Conservation (phyloP, 805 yeast species). For the Ogataea chonburiensis region DNA sequence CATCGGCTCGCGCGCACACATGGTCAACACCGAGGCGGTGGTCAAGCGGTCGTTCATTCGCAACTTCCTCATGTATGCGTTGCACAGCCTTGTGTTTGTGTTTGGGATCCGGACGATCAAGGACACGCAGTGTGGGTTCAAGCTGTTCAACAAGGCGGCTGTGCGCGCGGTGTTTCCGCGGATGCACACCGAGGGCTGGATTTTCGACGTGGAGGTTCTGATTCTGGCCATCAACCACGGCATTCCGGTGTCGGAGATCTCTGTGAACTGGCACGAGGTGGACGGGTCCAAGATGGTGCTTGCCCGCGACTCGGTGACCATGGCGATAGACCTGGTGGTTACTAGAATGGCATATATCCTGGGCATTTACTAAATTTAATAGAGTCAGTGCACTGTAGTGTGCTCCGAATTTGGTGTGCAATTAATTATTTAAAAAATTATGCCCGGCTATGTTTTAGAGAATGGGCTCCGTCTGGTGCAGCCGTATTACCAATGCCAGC, state of each 20-base stretch:
- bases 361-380: conserved; percentile 58
- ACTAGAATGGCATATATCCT: conserved; percentile 84
- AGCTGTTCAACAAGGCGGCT: conserved; percentile 77
- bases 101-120: conserved; percentile 86
- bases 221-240: conserved; percentile 72
- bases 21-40: conserved; percentile 94
- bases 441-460: conserved; percentile 24
- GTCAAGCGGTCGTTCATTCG: conserved; percentile 89
- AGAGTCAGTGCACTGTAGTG: neutral
- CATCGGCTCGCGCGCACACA: conserved; percentile 93
- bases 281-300: conserved; percentile 92
- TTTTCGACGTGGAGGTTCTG: conserved; percentile 91
- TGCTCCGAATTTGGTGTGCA: neutral
- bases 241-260: conserved; percentile 69
- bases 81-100: conserved; percentile 79
- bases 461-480: conserved; percentile 40
- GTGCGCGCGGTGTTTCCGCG: conserved; percentile 70
- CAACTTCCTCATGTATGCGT: conserved; percentile 88
- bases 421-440: conserved; percentile 1
- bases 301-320: conserved; percentile 83
- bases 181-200: conserved; percentile 98
- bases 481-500: conserved; percentile 41
- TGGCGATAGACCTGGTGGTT: conserved; percentile 92
- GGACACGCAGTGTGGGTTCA: conserved; percentile 98
- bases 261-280: conserved; percentile 96